Evolutionary conservation across 1,139 yeast genomes (phyloP).

Genomic region (Fermentozyma sake): DNA sequence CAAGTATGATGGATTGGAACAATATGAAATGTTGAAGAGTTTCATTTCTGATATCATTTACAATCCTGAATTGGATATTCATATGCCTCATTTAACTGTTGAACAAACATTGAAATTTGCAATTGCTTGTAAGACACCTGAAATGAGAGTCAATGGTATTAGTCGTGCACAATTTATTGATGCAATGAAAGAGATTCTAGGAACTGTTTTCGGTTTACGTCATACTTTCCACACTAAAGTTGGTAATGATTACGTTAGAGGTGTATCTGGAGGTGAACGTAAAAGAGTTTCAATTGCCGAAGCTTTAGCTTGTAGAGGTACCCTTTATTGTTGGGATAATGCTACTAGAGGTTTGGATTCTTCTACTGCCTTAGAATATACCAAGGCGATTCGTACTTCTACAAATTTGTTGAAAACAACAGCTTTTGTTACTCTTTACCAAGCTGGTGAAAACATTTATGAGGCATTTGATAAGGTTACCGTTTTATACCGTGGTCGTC

Average conservation of each 20-base stretch:
- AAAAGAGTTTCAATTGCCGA: slow-evolving; percentile 80
- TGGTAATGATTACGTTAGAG: slow-evolving; percentile 68
- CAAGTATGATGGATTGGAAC: slow-evolving; percentile 47
- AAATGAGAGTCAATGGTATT: slow-evolving; percentile 57
- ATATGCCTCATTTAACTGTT: slow-evolving; percentile 70
- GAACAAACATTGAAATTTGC: slow-evolving; percentile 68
- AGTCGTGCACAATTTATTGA: slow-evolving; percentile 53
- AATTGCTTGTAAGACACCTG: slow-evolving; percentile 61
- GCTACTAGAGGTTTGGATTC: slow-evolving; percentile 75
- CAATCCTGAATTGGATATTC: slow-evolving; percentile 68
- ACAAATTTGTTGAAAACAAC: slow-evolving; percentile 64
- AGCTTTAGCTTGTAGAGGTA: slow-evolving; percentile 56
- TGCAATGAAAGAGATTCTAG: slow-evolving; percentile 59
- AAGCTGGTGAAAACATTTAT: slow-evolving; percentile 77
- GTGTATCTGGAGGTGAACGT: slow-evolving; percentile 84
- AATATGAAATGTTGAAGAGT: slow-evolving; percentile 42
- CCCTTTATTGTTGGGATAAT: slow-evolving; percentile 70
- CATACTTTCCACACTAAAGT: slow-evolving; percentile 69
- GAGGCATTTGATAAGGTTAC: slow-evolving; percentile 70
- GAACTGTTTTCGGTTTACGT: slow-evolving; percentile 69
- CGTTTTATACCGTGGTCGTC: slow-evolving; percentile 73
- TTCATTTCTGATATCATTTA: slow-evolving; percentile 70
- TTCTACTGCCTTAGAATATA: slow-evolving; percentile 73
- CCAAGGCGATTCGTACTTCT: too few relatives aligned
- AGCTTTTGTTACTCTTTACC: slow-evolving; percentile 75